These are phyloP conservation scores for Plasmodium gonderi DNA, from an alignment of 169 alveolate species.

Conservation along the genomic window DNA sequence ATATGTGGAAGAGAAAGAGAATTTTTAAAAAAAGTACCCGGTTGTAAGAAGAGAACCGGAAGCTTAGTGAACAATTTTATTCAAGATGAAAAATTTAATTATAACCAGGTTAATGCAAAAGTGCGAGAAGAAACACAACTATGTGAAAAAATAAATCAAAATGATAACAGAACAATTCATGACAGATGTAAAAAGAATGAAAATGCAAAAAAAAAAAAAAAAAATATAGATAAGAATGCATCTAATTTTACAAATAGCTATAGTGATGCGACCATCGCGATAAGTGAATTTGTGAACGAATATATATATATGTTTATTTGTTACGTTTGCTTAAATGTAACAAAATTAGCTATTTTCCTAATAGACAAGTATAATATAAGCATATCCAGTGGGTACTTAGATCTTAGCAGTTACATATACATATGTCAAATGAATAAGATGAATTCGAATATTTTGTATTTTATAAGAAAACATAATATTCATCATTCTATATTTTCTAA, in stretches of 20 bases:
- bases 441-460: constrained; percentile 12
- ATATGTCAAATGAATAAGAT: constrained; percentile 40
- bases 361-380: constrained; percentile 36
- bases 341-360: constrained; percentile 28
- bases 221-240: not conserved
- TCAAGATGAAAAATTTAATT: not conserved
- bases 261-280: not conserved
- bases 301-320: constrained; percentile 53
- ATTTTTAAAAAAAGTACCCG: not conserved
- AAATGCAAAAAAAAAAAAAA: not conserved
- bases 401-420: constrained; percentile 30
- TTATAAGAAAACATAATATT: constrained; percentile 39
- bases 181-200: not conserved
- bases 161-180: not conserved
- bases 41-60: not conserved
- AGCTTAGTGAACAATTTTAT: not conserved
- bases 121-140: not conserved
- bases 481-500: constrained; percentile 23
- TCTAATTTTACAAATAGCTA: not conserved
- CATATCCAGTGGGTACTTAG: constrained; percentile 40
- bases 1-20: constrained; percentile 18
- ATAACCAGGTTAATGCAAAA: not conserved
- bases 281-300: constrained; percentile 30
- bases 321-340: constrained; percentile 15
- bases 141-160: not conserved